Conservation (phyloP, 148 eudicot genomes). For the Vaccinium darrowii region DNA sequence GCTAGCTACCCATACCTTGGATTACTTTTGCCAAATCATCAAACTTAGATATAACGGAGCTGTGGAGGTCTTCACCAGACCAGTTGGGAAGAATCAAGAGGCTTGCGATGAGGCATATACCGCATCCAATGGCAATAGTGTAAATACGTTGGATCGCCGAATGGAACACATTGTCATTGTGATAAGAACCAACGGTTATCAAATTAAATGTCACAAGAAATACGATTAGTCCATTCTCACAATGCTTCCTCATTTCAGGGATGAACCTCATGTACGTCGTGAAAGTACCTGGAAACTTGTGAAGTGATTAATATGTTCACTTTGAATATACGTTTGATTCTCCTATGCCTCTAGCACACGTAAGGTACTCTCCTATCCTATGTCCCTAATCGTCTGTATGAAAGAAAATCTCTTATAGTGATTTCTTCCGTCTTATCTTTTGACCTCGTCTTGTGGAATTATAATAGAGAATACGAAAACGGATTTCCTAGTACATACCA, state of each 20-base stretch:
- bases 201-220: slow-evolving; percentile 24
- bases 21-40: slow-evolving; percentile 23
- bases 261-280: slow-evolving; percentile 19
- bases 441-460: neutral
- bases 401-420: neutral
- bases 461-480: neutral
- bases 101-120: slow-evolving; percentile 21
- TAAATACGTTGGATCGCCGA: slow-evolving; percentile 11
- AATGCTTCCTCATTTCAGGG: slow-evolving; percentile 21
- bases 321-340: neutral
- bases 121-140: slow-evolving; percentile 19
- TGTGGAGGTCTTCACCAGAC: slow-evolving; percentile 23
- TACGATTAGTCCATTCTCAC: slow-evolving; percentile 16
- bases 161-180: slow-evolving; percentile 3
- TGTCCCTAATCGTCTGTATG: neutral
- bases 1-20: slow-evolving; percentile 16
- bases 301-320: neutral
- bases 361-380: too few relatives aligned
- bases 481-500: slow-evolving; percentile 5
- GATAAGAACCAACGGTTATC: slow-evolving; percentile 18
- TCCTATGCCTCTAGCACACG: neutral
- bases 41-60: slow-evolving; percentile 15
- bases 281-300: slow-evolving; percentile 21
- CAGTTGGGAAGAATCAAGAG: slow-evolving; percentile 21
- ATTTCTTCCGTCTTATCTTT: neutral